Conservation (phyloP, 2,329 filamentous ascomycete genomes). For the Claviceps africana region DNA sequence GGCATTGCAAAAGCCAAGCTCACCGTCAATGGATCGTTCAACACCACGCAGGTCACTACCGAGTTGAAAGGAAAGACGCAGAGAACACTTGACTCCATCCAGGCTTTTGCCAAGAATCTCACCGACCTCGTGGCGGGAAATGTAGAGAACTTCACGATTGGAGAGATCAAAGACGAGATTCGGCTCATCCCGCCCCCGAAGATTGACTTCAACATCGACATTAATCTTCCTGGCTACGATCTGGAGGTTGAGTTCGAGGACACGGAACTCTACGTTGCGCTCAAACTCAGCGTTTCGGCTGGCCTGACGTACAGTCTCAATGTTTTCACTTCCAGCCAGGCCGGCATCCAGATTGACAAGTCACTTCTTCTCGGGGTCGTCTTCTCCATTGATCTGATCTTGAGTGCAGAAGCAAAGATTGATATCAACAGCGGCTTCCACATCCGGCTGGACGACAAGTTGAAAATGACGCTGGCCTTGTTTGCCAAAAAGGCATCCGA, state of each 20-base stretch:
- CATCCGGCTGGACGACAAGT: neutral
- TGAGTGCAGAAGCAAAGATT: neutral
- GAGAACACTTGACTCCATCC: no score
- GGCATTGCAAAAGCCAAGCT: no score
- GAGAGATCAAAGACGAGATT: no score
- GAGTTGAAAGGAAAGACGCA: no score
- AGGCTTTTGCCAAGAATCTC: no score
- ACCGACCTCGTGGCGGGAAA: no score
- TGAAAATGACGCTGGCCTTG: neutral
- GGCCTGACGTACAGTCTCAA: neutral
- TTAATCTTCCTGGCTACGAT: no score
- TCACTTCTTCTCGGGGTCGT: neutral
- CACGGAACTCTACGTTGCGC: neutral
- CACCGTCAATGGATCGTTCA: no score
- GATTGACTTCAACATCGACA: no score
- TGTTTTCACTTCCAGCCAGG: neutral
- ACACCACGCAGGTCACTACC: no score
- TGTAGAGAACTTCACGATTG: no score
- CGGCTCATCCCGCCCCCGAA: no score
- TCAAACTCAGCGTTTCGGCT: neutral
- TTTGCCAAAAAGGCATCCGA: neutral
- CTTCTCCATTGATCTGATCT: neutral
- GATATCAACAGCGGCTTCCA: neutral
- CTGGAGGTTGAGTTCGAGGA: neutral
- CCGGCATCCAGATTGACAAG: neutral